Percentiles rank a stretch among this genome's conserved stretches.
phyloP scores from a whole-genome alignment of 192 early-diverging fungal species.

The Jimgerdemannia lactiflua region DNA sequence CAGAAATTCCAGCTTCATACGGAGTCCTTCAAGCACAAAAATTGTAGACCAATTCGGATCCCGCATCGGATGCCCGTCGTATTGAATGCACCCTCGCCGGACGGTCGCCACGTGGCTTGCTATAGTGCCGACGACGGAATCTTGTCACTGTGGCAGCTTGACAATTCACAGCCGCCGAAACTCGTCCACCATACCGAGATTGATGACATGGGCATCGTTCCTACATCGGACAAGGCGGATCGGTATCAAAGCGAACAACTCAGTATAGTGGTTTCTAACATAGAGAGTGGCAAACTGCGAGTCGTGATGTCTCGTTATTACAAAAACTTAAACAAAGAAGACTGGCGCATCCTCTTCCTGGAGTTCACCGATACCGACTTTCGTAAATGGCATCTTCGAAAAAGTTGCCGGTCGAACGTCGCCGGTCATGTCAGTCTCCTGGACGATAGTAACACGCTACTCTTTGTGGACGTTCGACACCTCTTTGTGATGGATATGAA shows the following conservation, averaged over 20 bases:
- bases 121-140: not conserved
- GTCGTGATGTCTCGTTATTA: not conserved
- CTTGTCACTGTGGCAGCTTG: not conserved
- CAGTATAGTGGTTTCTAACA: not conserved
- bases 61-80: not conserved
- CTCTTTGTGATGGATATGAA: not conserved
- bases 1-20: not conserved
- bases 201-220: not conserved
- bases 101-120: not conserved
- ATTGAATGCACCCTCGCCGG: not conserved
- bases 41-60: not conserved
- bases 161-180: not conserved
- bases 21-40: not conserved
- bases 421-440: not conserved
- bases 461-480: not conserved
- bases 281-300: not conserved
- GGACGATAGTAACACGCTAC: not conserved
- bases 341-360: not conserved
- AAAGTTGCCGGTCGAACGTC: not conserved
- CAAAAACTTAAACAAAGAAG: not conserved
- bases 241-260: not conserved
- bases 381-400: not conserved
- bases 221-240: not conserved
- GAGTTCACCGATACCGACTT: not conserved
- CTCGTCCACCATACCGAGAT: not conserved